A percentile compares a stretch with the other conserved stretches of the same genome.
phyloP scores from a whole-genome alignment of 441 rosid genomes.

The Biscutella laevigata region DNA sequence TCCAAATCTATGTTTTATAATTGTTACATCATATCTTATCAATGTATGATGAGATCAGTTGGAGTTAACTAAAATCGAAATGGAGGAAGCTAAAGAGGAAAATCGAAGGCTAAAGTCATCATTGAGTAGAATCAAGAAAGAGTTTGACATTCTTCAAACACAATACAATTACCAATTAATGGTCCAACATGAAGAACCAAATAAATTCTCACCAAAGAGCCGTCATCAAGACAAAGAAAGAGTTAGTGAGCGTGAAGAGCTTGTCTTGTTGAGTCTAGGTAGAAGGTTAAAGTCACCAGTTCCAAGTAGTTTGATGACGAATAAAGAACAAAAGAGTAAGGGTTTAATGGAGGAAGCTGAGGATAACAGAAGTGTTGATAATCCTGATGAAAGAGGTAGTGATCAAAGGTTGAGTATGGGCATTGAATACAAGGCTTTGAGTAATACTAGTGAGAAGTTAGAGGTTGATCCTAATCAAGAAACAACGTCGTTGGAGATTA shows the following conservation, averaged over 20 bases:
- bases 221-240: conserved; percentile 26
- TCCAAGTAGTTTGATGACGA: conserved; percentile 26
- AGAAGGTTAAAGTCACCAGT: conserved; percentile 27
- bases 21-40: not conserved
- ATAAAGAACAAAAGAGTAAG: conserved; percentile 30
- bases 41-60: conserved; percentile 36
- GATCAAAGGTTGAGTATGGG: conserved; percentile 39
- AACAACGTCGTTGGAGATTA: conserved; percentile 7
- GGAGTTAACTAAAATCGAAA: conserved; percentile 53
- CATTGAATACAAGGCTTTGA: conserved; percentile 43
- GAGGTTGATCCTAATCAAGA: conserved; percentile 9
- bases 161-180: conserved; percentile 38
- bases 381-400: conserved; percentile 16
- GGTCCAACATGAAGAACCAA: conserved; percentile 31
- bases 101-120: conserved; percentile 56
- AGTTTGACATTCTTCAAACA: conserved; percentile 52
- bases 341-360: not conserved
- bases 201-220: conserved; percentile 17
- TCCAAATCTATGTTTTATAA: not conserved
- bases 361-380: conserved; percentile 12
- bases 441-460: conserved; percentile 22
- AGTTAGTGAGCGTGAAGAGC: conserved; percentile 22
- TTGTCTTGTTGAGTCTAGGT: conserved; percentile 72
- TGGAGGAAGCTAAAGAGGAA: conserved; percentile 66
- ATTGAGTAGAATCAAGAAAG: conserved; percentile 43